Conservation (phyloP, 345 rosid genomes). For the Microthlaspi erraticum region DNA sequence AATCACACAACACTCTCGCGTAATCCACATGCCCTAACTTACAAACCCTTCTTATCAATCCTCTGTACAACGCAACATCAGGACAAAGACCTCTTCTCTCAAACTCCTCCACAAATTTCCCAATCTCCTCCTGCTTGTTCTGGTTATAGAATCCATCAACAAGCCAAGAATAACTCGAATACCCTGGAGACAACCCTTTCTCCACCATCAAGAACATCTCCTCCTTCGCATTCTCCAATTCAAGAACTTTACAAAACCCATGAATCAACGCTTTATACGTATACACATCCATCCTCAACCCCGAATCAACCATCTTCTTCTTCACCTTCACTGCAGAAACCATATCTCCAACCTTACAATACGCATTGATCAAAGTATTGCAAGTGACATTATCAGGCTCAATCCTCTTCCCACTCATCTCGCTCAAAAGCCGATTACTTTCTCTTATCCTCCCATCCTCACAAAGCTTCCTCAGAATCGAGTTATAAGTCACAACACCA, state of each 20-base stretch:
- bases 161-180: slow-evolving; percentile 78
- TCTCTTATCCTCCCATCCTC: slow-evolving; percentile 84
- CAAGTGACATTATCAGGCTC: slow-evolving; percentile 89
- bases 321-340: slow-evolving; percentile 83
- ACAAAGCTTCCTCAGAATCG: slow-evolving; percentile 79
- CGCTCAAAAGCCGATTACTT: slow-evolving; percentile 71
- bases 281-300: slow-evolving; percentile 65
- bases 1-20: slow-evolving; percentile 56
- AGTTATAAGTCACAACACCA: slow-evolving; percentile 74
- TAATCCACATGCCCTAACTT: slow-evolving; percentile 65
- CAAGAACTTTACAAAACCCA: slow-evolving; percentile 76
- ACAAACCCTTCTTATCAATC: slow-evolving; percentile 82
- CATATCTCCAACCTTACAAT: slow-evolving; percentile 84
- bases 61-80: slow-evolving; percentile 76
- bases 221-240: slow-evolving; percentile 77
- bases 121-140: slow-evolving; percentile 54
- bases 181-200: slow-evolving; percentile 81
- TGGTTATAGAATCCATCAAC: slow-evolving; percentile 71
- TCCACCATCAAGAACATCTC: slow-evolving; percentile 67
- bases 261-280: slow-evolving; percentile 82
- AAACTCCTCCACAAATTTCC: slow-evolving; percentile 66
- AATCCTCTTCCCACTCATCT: slow-evolving; percentile 75
- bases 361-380: slow-evolving; percentile 88
- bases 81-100: slow-evolving; percentile 57
- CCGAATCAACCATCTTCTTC: slow-evolving; percentile 79